phyloP scores from a whole-genome alignment of 2,329 filamentous ascomycete genomes.

The Microcera coccophila region DNA sequence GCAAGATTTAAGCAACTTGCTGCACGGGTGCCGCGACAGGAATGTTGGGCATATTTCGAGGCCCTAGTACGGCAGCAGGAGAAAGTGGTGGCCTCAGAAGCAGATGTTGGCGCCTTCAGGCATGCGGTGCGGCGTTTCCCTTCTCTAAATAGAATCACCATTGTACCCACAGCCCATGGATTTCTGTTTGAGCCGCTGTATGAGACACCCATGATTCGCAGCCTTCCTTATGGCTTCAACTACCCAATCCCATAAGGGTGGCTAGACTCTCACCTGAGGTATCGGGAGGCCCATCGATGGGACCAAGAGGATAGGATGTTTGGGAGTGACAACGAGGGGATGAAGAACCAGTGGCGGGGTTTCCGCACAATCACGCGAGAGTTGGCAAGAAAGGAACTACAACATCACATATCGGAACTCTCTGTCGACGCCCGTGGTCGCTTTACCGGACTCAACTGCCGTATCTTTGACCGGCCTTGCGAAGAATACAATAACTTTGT shows the following conservation, averaged over 20 bases:
- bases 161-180: slow-evolving; percentile 40
- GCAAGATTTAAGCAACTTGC: not conserved
- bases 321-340: slow-evolving; percentile 13
- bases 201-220: slow-evolving; percentile 40
- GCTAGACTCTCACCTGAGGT: not conserved
- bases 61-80: slow-evolving; percentile 32
- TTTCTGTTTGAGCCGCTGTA: slow-evolving; percentile 35
- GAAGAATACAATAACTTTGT: slow-evolving; percentile 1
- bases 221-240: slow-evolving; percentile 37
- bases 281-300: not conserved
- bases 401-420: slow-evolving; percentile 31
- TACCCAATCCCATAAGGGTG: slow-evolving; percentile 35
- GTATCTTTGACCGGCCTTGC: slow-evolving; percentile 11
- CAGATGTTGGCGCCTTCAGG: slow-evolving; percentile 31
- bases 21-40: not conserved
- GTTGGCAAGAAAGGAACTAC: slow-evolving; percentile 19
- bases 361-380: slow-evolving; percentile 27
- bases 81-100: slow-evolving; percentile 22
- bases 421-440: slow-evolving; percentile 30
- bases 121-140: slow-evolving; percentile 34
- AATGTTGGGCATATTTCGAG: slow-evolving; percentile 29
- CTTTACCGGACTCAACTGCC: slow-evolving; percentile 27
- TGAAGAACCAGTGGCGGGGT: slow-evolving; percentile 33
- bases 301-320: slow-evolving; percentile 11
- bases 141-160: slow-evolving; percentile 32